Conservation (phyloP, 257 asterid species). For the Catharanthus roseus region DNA sequence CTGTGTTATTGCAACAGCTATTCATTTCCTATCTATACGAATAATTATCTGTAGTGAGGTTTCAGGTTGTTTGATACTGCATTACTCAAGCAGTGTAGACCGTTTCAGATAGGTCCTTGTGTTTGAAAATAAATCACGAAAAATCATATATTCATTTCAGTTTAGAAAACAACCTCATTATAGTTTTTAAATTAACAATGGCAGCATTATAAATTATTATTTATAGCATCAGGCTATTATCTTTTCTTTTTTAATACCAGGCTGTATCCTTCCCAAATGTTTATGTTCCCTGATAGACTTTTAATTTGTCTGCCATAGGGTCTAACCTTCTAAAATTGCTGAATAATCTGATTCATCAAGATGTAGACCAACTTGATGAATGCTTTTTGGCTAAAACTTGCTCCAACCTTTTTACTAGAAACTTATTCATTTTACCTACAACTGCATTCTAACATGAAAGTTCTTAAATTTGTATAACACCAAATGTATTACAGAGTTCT, state of each 20-base stretch:
- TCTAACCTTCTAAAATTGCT: neutral
- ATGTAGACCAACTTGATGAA: neutral
- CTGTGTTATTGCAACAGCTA: no score
- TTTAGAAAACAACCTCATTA: neutral
- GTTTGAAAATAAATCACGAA: neutral
- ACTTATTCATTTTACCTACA: neutral
- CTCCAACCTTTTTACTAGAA: no score
- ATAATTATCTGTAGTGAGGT: no score
- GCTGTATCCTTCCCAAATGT: neutral
- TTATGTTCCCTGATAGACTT: neutral
- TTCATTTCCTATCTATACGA: no score
- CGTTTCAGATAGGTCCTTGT: neutral
- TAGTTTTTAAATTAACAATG: neutral
- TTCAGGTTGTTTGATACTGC: no score
- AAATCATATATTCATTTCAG: neutral
- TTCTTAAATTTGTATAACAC: neutral
- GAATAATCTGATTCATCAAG: neutral
- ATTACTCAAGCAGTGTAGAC: no score
- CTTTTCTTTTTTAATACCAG: neutral
- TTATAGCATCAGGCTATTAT: neutral
- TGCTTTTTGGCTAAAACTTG: conserved; percentile 2
- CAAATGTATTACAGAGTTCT: neutral
- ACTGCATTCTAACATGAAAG: neutral
- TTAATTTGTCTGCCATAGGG: neutral
- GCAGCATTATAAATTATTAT: neutral